Evolutionary conservation across 1,284 basidiomycete species (phyloP), one percentile per base, ranked within the genome.

Genomic region (Boletus coffeatus): DNA sequence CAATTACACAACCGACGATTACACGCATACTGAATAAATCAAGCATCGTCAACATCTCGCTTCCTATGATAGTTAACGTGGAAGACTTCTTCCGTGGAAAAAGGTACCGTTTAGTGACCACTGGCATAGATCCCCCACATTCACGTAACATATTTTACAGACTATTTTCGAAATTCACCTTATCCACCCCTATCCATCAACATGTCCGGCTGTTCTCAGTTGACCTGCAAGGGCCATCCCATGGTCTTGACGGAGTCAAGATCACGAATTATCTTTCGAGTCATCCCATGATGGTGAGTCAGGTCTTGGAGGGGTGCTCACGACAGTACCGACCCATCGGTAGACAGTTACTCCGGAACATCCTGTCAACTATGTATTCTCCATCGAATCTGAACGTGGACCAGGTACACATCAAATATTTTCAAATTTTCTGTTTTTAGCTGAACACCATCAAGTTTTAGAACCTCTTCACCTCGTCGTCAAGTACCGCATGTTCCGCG

Each of bases 1-100:
- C 89, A 0, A 69, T 69, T 10, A 67, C 76, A 1, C 83, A 90
- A 60, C 81, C 86, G 2, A 74, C 76, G 5, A 68, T 87, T 13
- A 74, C 73, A 21, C 81, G 92, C 39, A 80, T 72, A 8, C 70
- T 92, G 32, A 77, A 74, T 43, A 76, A 83, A 11, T 78, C 80
- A n/a, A 80, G 82, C 62, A 74, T 79, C 5, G 79, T 93, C 16
- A 76, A 81, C 9, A 84, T 87, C 2, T 80, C 85, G 0, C 77
- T 94, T n/a, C 92, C 92, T 3, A 79, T 94, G 56, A 82, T 87
- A 11, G 88, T 93, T 59, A 93, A 92, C 64, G 92, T 94, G 2
- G 88, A 94, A 72, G 92, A 94, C 72, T 92, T 90, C 73, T 93
- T 94, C 77, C 85, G 92, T 16, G 87, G 86, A 34, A 79, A 82